Evolutionary conservation across 2,329 filamentous ascomycete genomes (phyloP).

Genomic region (Trichoderma brevicompactum): DNA sequence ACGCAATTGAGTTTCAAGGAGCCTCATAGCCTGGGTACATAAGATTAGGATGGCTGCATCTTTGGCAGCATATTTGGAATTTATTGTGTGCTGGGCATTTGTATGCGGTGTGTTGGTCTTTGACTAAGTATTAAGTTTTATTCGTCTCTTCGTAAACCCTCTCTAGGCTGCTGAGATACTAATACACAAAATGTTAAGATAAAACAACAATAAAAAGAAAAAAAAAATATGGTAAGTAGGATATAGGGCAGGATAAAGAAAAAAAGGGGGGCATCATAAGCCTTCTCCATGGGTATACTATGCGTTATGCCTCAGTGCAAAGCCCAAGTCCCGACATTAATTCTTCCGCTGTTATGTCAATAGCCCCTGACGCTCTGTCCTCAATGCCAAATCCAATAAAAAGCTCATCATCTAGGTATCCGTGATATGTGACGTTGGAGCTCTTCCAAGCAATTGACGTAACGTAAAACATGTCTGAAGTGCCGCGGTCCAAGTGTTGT

Average conservation of each 20-base stretch:
- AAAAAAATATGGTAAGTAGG: neutral
- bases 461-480: slow-evolving; percentile 61
- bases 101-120: neutral
- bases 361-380: slow-evolving; percentile 52
- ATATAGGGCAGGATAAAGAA: neutral
- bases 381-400: slow-evolving; percentile 62
- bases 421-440: slow-evolving; percentile 54
- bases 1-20: slow-evolving; percentile 1
- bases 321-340: slow-evolving; percentile 47
- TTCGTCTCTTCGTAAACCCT: slow-evolving; percentile 17
- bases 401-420: slow-evolving; percentile 59
- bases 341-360: slow-evolving; percentile 57
- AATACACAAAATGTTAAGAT: neutral
- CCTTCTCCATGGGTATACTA: slow-evolving; percentile 7
- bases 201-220: neutral
- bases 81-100: neutral
- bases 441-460: slow-evolving; percentile 61
- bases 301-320: slow-evolving; percentile 30
- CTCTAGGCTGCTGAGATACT: neutral
- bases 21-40: neutral
- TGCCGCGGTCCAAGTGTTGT: slow-evolving; percentile 37
- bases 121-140: neutral
- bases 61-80: neutral
- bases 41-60: neutral
- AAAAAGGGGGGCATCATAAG: neutral